Base-by-base conservation (phyloP, 768 basidiomycete species). In the Suillus lakei region DNA sequence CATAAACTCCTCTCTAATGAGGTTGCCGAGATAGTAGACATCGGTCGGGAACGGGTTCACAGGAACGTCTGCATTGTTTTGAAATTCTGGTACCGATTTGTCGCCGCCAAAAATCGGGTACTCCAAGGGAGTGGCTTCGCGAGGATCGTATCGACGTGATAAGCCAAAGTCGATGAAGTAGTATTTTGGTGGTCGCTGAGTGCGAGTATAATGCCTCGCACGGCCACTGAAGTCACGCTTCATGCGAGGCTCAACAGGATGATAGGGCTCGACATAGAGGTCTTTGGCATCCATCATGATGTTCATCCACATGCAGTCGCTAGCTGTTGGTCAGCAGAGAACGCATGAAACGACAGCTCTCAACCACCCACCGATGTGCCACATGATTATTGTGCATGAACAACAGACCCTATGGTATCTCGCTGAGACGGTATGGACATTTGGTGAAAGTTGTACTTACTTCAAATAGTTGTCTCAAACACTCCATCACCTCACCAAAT, bases 1-100 rank as follows among this genome's bases (percentile, higher is more conserved):
- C 0, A 77, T 18, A 59, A 83, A 79, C 21, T 78, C 69, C 43
- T 26, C 61, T n/a, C 64, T 70, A 8, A 82, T 73, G 13, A 77
- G 26, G 50, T 83, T 84, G 0, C 82, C 83, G 0, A 84, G 66
- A 38, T 78, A 79, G 66, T 82, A 85, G 4, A 85, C 72, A 41
- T 85, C 84, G 0, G 77, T 79, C 0, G 77, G 70, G 51, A 85
- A 85, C 0, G 82, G 81, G 66, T 84, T 67, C 12, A 74, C 68
- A 0, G 71, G 76, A 5, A 56, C 15, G 0, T 64, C 54, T 0
- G 64, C 36, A 8, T 61, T 69, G 18, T 71, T 70, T n/a, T 75
- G 70, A 43, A 77, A 78, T 63, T 84, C 82, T 0, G 83, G 83
- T 0, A 77, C 78, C 0, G 79, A 71, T 61, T 76, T 77, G 68